These are phyloP conservation scores for Pseudogymnoascus sp. DNA, from an alignment of 2,329 filamentous ascomycete genomes.

Conservation along the genomic window DNA sequence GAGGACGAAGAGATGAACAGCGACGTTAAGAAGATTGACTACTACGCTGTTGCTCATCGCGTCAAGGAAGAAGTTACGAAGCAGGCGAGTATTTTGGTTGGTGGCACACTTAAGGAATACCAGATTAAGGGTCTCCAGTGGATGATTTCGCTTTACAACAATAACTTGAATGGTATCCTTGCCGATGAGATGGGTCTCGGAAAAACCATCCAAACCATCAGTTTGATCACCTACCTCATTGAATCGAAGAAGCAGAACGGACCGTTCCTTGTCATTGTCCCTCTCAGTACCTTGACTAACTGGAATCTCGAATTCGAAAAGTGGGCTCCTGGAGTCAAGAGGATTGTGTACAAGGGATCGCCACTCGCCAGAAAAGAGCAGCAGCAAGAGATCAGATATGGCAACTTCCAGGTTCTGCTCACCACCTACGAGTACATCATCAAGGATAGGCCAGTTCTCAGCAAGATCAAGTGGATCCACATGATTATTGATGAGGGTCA, in stretches of 20 bases:
- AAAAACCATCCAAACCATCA: constrained; percentile 99
- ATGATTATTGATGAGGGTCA: constrained; percentile 99
- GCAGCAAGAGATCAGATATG: constrained; percentile 88
- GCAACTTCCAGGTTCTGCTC: constrained; percentile 89
- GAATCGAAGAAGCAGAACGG: constrained; percentile 89
- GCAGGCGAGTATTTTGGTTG: constrained; percentile 81
- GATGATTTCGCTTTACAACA: constrained; percentile 99
- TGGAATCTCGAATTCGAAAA: constrained; percentile 99
- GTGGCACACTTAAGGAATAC: constrained; percentile 92
- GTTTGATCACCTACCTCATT: constrained; percentile 92
- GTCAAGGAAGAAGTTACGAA: constrained; percentile 83
- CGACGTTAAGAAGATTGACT: constrained; percentile 80
- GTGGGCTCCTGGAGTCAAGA: constrained; percentile 82
- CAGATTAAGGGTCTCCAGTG: constrained; percentile 97
- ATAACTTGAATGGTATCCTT: constrained; percentile 97
- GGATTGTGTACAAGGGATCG: constrained; percentile 95
- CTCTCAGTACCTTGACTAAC: constrained; percentile 92
- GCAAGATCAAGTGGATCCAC: constrained; percentile 99
- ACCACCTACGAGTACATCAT: constrained; percentile 99
- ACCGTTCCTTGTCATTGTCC: constrained; percentile 93
- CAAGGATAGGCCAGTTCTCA: constrained; percentile 89
- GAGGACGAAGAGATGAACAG: constrained; percentile 63
- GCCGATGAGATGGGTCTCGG: constrained; percentile 99
- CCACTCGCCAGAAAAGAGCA: constrained; percentile 81
- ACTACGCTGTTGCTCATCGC: constrained; percentile 96